Conservation (phyloP, 441 rosid genomes). For the Arabidopsis hybrid region DNA sequence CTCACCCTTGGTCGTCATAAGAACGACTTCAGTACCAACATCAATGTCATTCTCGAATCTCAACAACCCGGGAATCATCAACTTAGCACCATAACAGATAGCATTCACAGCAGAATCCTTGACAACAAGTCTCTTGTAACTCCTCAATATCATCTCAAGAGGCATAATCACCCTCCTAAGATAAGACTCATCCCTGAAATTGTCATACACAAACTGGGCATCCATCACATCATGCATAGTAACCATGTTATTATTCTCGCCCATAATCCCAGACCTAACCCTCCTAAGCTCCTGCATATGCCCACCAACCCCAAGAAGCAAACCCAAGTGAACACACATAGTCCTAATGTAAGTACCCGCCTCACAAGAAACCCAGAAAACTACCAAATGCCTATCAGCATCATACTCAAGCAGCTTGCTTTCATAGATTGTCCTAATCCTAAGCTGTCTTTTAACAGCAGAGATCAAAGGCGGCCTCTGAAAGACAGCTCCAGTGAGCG, state of each 20-base stretch:
- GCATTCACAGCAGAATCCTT: slow-evolving; percentile 95
- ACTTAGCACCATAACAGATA: slow-evolving; percentile 89
- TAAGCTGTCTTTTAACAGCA: slow-evolving; percentile 92
- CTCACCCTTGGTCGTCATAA: slow-evolving; percentile 97
- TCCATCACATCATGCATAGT: slow-evolving; percentile 97
- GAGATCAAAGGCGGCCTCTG: slow-evolving; percentile 90
- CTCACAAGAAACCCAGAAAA: slow-evolving; percentile 96
- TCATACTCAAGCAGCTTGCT: slow-evolving; percentile 93
- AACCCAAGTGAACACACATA: slow-evolving; percentile 89
- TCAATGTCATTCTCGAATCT: slow-evolving; percentile 94
- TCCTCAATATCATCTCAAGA: slow-evolving; percentile 79
- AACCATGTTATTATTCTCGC: slow-evolving; percentile 95
- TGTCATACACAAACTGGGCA: slow-evolving; percentile 81
- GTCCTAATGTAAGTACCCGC: slow-evolving; percentile 94
- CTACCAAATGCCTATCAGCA: slow-evolving; percentile 79
- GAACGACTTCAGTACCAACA: slow-evolving; percentile 84
- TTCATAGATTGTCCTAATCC: slow-evolving; percentile 87
- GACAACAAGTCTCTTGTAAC: slow-evolving; percentile 91
- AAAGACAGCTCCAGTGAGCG: slow-evolving; percentile 89
- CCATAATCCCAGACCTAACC: slow-evolving; percentile 87
- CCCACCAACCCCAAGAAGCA: slow-evolving; percentile 88
- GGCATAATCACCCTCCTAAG: slow-evolving; percentile 94
- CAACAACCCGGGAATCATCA: slow-evolving; percentile 90
- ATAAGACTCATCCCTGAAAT: slow-evolving; percentile 67
- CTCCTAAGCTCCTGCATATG: slow-evolving; percentile 98